These are phyloP conservation scores for Drosera spatulata DNA, from an alignment of 179 eudicot species.

Conservation along the genomic window DNA sequence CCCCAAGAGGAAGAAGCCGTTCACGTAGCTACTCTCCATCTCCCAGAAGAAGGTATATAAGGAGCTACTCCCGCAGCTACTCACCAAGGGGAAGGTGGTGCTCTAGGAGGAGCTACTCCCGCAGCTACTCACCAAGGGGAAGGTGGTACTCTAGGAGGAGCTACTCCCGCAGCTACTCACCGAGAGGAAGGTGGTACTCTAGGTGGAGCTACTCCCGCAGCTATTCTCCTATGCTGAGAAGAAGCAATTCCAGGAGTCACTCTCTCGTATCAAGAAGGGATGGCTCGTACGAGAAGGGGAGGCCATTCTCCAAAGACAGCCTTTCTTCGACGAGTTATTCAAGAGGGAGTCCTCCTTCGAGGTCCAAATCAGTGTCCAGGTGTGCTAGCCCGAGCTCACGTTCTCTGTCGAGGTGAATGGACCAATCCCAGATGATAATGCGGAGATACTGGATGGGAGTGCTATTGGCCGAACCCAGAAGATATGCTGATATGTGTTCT, in stretches of 20 bases:
- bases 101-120: conserved; percentile 45
- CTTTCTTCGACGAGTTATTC: conserved; percentile 45
- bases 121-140: conserved; percentile 38
- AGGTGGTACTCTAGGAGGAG: conserved; percentile 47
- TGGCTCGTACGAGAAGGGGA: conserved; percentile 2
- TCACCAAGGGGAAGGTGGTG: conserved; percentile 50
- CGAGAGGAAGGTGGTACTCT: conserved; percentile 46
- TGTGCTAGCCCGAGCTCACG: conserved; percentile 30
- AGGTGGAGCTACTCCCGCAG: neutral
- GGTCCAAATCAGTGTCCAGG: conserved; percentile 31
- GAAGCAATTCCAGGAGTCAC: no score
- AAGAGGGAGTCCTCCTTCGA: conserved; percentile 24
- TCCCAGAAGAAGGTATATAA: conserved; percentile 22
- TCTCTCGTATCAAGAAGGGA: conserved; percentile 1
- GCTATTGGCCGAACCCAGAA: no score
- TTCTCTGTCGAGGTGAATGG: conserved; percentile 29
- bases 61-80: conserved; percentile 43
- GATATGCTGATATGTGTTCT: no score
- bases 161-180: neutral
- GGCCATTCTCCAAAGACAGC: conserved; percentile 21
- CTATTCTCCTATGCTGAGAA: no score
- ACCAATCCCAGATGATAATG: no score
- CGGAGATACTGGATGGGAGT: no score
- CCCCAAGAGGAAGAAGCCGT: conserved; percentile 24
- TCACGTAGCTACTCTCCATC: conserved; percentile 27